Percentiles rank a stretch among this genome's conserved stretches.
phyloP scores from a whole-genome alignment of 441 rosid genomes.

The Jatropha podagrica region DNA sequence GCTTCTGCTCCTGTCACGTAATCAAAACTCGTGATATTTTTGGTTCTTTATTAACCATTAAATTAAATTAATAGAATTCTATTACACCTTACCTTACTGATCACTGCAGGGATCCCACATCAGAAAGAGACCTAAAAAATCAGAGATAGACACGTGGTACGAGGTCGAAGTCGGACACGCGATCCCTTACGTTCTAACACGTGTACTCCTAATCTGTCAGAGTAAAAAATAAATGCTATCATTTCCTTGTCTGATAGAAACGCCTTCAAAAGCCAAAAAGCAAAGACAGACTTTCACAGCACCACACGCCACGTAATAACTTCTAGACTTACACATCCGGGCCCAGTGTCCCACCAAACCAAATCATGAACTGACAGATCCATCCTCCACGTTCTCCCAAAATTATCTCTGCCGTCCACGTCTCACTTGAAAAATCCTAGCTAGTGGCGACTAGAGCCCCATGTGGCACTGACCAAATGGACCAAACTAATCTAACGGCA shows the following conservation, averaged over 20 bases:
- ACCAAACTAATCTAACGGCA: conserved; percentile 27
- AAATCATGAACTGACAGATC: conserved; percentile 27
- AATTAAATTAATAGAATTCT: background rate
- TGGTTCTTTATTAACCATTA: background rate
- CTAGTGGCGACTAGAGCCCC: conserved; percentile 21
- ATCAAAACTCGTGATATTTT: background rate
- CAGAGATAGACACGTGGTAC: conserved; percentile 14
- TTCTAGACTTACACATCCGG: conserved; percentile 28
- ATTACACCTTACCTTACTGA: too few relatives aligned
- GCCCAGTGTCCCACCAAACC: conserved; percentile 19
- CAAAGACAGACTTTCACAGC: background rate
- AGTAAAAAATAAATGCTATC: background rate
- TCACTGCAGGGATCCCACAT: too few relatives aligned
- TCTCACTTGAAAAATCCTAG: conserved; percentile 28
- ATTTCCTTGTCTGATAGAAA: conserved; percentile 26
- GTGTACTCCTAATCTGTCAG: conserved; percentile 20
- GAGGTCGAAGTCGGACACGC: conserved; percentile 23
- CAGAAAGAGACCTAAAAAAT: background rate
- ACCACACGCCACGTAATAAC: conserved; percentile 40
- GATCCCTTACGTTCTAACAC: conserved; percentile 8
- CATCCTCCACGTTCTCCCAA: conserved; percentile 29
- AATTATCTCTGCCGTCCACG: conserved; percentile 39
- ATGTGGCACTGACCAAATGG: conserved; percentile 35
- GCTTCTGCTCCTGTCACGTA: background rate
- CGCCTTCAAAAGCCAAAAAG: background rate